These are phyloP conservation scores for Podospora pseudocomata DNA, from an alignment of 495 filamentous ascomycete species.

Conservation along the genomic window DNA sequence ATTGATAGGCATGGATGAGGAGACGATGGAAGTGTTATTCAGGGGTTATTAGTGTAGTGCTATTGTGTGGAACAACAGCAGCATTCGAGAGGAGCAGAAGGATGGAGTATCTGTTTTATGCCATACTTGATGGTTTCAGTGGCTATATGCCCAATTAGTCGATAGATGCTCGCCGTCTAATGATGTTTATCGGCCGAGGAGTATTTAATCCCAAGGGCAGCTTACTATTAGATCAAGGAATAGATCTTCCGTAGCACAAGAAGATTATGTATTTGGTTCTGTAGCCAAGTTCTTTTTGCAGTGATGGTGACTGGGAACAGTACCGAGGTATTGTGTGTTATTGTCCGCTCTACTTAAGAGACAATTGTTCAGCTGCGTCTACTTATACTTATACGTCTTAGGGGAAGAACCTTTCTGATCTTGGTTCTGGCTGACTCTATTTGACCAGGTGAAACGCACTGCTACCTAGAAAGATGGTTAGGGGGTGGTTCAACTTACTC, in stretches of 20 bases:
- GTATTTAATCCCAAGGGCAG: not conserved
- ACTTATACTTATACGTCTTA: no score
- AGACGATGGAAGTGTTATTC: constrained; percentile 1
- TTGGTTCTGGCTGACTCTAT: no score
- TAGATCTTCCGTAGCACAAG: constrained; percentile 4
- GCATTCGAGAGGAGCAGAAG: not conserved
- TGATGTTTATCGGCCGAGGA: constrained; percentile 1
- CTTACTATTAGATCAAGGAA: constrained; percentile 4
- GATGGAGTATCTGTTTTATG: constrained; percentile 14
- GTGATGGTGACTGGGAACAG: no score
- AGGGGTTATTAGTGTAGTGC: constrained; percentile 5
- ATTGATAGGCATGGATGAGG: not conserved
- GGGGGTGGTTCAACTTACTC: no score
- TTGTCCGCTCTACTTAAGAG: no score
- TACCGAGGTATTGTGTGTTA: no score
- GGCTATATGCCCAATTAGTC: not conserved
- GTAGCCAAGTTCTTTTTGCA: not conserved
- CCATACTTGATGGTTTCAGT: constrained; percentile 1
- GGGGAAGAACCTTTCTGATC: no score
- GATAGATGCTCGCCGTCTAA: constrained; percentile 5
- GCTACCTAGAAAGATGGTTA: no score
- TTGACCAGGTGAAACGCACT: no score
- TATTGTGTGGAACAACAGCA: constrained; percentile 6
- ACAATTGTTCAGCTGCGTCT: no score
- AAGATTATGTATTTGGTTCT: not conserved